phyloP scores from a whole-genome alignment of 257 asterid genomes.

The Paulownia fortunei region DNA sequence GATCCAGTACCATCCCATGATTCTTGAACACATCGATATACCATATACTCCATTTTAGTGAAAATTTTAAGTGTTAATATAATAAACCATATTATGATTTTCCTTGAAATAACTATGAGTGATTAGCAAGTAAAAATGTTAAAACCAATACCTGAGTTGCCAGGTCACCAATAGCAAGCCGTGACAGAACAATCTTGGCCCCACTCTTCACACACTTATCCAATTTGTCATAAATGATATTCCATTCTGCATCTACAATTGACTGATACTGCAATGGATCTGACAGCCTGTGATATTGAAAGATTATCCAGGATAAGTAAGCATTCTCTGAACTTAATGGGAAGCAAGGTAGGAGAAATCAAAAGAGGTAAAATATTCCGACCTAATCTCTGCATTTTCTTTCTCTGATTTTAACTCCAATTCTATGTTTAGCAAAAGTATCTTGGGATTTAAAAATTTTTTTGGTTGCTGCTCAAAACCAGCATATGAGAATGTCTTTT shows the following conservation, averaged over 20 bases:
- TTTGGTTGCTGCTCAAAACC: constrained; percentile 99
- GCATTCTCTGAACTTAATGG: constrained; percentile 4
- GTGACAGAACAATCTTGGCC: constrained; percentile 85
- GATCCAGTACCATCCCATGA: not conserved
- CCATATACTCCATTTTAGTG: not conserved
- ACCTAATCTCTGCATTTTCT: constrained; percentile 99
- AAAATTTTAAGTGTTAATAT: not conserved
- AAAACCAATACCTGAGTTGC: constrained; percentile 74
- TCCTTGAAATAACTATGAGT: not conserved
- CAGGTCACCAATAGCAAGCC: constrained; percentile 94
- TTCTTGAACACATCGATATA: not conserved
- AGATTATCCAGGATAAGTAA: constrained; percentile 25
- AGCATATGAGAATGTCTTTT: constrained; percentile 98
- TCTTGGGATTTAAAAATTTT: constrained; percentile 75
- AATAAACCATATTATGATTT: not conserved
- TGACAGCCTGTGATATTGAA: constrained; percentile 60
- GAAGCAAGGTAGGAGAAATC: constrained; percentile 15
- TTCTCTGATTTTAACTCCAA: constrained; percentile 97
- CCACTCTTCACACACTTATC: constrained; percentile 94
- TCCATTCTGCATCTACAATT: constrained; percentile 97
- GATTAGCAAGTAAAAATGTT: not conserved
- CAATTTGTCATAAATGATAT: constrained; percentile 87
- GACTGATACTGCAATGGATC: constrained; percentile 94
- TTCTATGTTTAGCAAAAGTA: constrained; percentile 89
- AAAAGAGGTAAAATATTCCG: constrained; percentile 24